Evolutionary conservation across 1,284 basidiomycete species (phyloP), one percentile per base, ranked within the genome.

Genomic region (Leccinum angustisporum): DNA sequence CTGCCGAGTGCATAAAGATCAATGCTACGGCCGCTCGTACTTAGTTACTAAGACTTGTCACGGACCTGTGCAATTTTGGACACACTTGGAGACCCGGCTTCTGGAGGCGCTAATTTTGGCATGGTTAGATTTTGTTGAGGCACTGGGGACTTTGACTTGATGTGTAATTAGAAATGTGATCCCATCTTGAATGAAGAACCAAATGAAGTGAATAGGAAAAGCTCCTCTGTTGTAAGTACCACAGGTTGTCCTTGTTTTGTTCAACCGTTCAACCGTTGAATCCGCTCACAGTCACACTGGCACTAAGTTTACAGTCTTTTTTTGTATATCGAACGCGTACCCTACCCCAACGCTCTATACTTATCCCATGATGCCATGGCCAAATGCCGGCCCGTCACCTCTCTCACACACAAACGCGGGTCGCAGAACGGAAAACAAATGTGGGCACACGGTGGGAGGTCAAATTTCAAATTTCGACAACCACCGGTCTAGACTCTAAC

Each of bases 401-500:
- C 46, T 25, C 48, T 14, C 48, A 3, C 33, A 3, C 21, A 40
- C 53, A 18, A 54, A 54, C 33, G 53, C 33, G 33, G 53, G 53
- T 54, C 53, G 53, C 33, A 16, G 18, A 21, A 13, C 48, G 21
- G 21, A 48, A 25, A 50, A 50, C 48, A 58, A 58, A 21, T 34
- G 55, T 58, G 16, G 16, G 33, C 25, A 53, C 50, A 52, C 50
- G 25, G 52, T 33, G 52, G 52, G 52, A 53, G 30, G 30, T 33
- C 30, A 30, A 30, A 30, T 30, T 30, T 30, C 30, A 53, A 53
- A 53, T 53, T 53, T 31, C 6, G 30, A 11, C 30, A 31, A 48
- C 46, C 6, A 48, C 46, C 13, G 56, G 31, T 58, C 56, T 57
- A 57, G 57, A 58, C 56, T 14, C 33, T 27, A 36, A n/a, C 6